phyloP scores from a whole-genome alignment of 352 stramenopile genomes.

The Stephanocyclus meneghinianus region DNA sequence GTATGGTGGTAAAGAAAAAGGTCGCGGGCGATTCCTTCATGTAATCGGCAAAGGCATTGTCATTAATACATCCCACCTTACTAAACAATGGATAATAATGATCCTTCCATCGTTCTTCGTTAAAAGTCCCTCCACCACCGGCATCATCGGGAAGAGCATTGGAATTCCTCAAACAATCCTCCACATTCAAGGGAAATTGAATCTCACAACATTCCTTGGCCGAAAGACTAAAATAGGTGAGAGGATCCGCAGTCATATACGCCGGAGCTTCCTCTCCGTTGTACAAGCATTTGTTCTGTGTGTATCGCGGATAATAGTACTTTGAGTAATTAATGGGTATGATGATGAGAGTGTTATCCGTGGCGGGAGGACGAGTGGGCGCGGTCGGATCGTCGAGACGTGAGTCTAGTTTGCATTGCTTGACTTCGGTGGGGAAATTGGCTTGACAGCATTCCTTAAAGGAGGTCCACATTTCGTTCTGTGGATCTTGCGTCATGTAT shows the following conservation, averaged over 20 bases:
- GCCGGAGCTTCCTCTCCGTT: not conserved
- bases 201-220: slow-evolving; percentile 6
- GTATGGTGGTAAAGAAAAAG: slow-evolving; percentile 20
- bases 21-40: slow-evolving; percentile 12
- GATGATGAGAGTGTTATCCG: not conserved
- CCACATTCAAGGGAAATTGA: slow-evolving; percentile 7
- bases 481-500: slow-evolving; percentile 7
- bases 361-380: slow-evolving; percentile 8
- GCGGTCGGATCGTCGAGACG: not conserved
- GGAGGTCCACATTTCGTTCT: slow-evolving; percentile 1
- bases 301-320: slow-evolving; percentile 20
- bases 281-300: not conserved
- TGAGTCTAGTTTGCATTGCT: not conserved
- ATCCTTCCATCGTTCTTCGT: slow-evolving; percentile 8
- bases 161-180: slow-evolving; percentile 5
- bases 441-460: slow-evolving; percentile 9
- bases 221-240: not conserved
- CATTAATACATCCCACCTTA: slow-evolving; percentile 17
- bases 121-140: not conserved
- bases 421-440: slow-evolving; percentile 6
- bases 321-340: not conserved
- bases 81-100: slow-evolving; percentile 17
- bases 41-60: slow-evolving; percentile 10
- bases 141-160: not conserved
- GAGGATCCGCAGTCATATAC: slow-evolving; percentile 12